Evolutionary conservation across 2,329 filamentous ascomycete genomes (phyloP).

Genomic region (Phyllosticta paracitricarpa): DNA sequence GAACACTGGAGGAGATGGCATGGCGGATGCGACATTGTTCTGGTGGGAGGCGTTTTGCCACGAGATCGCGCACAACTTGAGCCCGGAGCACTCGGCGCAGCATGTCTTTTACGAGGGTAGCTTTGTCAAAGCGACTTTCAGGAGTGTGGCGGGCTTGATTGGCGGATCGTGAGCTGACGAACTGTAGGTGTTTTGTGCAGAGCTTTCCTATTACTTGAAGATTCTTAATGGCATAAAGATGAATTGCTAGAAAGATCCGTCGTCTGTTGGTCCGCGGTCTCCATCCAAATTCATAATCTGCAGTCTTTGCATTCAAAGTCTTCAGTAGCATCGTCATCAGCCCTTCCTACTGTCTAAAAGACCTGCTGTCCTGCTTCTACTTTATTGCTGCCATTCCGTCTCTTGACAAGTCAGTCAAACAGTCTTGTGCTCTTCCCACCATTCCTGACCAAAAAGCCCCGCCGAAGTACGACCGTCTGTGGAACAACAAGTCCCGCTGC

Average conservation of each 20-base stretch:
- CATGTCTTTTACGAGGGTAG: slow-evolving; percentile 10
- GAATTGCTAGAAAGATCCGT: no score
- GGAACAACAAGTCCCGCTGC: background rate
- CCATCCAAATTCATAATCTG: no score
- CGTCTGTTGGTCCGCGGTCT: no score
- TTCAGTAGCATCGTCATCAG: no score
- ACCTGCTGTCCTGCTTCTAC: no score
- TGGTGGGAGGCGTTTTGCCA: slow-evolving; percentile 97
- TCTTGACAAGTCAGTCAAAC: background rate
- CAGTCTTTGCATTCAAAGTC: no score
- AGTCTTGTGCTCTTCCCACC: background rate
- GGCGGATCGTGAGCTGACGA: background rate
- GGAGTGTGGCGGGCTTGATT: background rate
- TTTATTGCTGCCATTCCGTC: no score
- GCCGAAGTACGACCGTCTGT: background rate
- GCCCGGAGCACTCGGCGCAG: slow-evolving; percentile 49
- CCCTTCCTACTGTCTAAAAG: no score
- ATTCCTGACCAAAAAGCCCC: background rate
- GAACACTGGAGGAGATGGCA: slow-evolving; percentile 24
- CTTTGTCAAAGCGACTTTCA: slow-evolving; percentile 8
- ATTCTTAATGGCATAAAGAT: background rate
- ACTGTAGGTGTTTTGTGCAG: background rate
- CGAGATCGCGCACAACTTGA: slow-evolving; percentile 90
- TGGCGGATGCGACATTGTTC: slow-evolving; percentile 64
- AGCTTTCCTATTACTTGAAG: background rate